These are phyloP conservation scores for Calonectria leucothoes DNA, from an alignment of 2,329 filamentous ascomycete genomes.

Conservation along the genomic window DNA sequence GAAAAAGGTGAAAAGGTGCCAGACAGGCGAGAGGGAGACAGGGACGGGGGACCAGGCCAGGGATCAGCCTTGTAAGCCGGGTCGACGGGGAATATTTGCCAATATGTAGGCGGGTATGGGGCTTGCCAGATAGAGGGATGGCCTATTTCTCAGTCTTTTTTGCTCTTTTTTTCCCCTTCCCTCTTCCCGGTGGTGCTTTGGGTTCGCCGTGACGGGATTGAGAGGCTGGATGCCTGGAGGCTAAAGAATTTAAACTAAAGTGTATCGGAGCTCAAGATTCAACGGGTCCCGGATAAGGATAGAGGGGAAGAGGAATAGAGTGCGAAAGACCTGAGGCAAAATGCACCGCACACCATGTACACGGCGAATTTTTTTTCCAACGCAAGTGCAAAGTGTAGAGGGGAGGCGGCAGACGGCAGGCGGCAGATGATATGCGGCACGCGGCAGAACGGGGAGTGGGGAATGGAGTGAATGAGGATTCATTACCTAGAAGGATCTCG, in stretches of 20 bases:
- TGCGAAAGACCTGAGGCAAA: neutral
- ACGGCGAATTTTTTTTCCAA: neutral
- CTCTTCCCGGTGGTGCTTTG: neutral
- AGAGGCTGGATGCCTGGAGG: slow-evolving; percentile 3
- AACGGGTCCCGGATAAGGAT: slow-evolving; percentile 1
- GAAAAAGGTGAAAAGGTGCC: neutral
- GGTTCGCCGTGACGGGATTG: slow-evolving; percentile 4
- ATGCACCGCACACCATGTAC: neutral
- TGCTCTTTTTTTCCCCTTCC: neutral
- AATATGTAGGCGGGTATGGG: slow-evolving; percentile 10
- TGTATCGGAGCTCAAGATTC: slow-evolving; percentile 12
- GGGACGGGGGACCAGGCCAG: slow-evolving; percentile 12
- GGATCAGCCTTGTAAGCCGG: slow-evolving; percentile 11
- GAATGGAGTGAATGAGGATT: neutral
- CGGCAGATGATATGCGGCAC: slow-evolving; percentile 1
- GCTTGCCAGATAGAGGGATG: neutral
- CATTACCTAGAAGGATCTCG: neutral
- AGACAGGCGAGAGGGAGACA: neutral
- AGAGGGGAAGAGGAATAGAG: neutral
- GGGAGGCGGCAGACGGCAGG: slow-evolving; percentile 1
- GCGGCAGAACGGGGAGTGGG: slow-evolving; percentile 8
- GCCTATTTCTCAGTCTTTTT: neutral
- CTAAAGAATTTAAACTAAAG: slow-evolving; percentile 15
- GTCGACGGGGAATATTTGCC: slow-evolving; percentile 16
- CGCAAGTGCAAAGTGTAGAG: neutral